These are phyloP conservation scores for Onygena corvina DNA, from an alignment of 2,329 filamentous ascomycete genomes.

Conservation along the genomic window DNA sequence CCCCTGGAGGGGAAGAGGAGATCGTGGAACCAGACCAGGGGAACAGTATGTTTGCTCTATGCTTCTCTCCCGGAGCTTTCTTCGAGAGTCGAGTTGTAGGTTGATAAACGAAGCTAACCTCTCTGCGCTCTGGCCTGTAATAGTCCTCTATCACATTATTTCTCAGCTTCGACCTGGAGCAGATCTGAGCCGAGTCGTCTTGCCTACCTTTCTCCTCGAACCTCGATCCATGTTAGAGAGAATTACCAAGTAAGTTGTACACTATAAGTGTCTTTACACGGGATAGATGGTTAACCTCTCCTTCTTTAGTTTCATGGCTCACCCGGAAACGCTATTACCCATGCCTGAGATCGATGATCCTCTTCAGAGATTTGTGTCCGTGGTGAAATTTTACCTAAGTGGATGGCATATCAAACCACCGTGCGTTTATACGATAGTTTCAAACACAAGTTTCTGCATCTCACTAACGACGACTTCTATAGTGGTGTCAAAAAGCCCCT, in stretches of 20 bases:
- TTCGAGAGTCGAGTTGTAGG: neutral
- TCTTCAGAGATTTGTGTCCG: slow-evolving; percentile 75
- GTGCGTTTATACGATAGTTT: slow-evolving; percentile 46
- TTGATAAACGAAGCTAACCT: neutral
- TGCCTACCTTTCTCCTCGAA: slow-evolving; percentile 96
- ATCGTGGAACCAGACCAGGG: slow-evolving; percentile 84
- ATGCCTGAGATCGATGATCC: slow-evolving; percentile 84
- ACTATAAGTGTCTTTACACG: neutral
- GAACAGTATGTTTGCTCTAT: slow-evolving; percentile 53
- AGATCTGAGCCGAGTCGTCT: slow-evolving; percentile 82
- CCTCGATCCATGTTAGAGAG: slow-evolving; percentile 95
- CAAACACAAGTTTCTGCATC: neutral
- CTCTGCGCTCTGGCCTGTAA: neutral
- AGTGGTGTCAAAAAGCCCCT: slow-evolving; percentile 97
- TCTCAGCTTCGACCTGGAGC: slow-evolving; percentile 91
- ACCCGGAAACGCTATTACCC: slow-evolving; percentile 85
- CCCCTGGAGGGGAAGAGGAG: slow-evolving; percentile 54
- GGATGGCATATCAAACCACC: slow-evolving; percentile 98
- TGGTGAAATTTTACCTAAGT: slow-evolving; percentile 95
- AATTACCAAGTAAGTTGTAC: slow-evolving; percentile 73
- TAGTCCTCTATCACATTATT: slow-evolving; percentile 93
- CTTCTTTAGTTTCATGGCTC: slow-evolving; percentile 84
- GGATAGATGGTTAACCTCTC: neutral
- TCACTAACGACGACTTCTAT: slow-evolving; percentile 4
- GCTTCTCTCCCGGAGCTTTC: neutral